Conservation (phyloP, 805 yeast genomes). For the Barnettozyma siamensis region DNA sequence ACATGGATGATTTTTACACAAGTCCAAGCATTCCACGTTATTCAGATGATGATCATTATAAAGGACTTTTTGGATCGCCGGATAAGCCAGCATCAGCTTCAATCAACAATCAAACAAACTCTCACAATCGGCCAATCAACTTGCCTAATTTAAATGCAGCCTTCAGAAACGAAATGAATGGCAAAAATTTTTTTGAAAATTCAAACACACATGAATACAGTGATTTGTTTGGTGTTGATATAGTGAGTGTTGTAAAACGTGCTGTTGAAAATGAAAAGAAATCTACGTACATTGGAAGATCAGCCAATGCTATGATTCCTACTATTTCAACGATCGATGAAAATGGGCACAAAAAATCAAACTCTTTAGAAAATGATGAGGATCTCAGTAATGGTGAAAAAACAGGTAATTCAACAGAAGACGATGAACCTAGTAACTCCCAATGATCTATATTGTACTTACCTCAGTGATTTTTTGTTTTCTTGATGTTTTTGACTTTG, state of each 20-base stretch:
- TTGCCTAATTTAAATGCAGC: slow-evolving; percentile 2
- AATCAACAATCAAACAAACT: slow-evolving; percentile 2
- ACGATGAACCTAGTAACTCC: slow-evolving; percentile 1
- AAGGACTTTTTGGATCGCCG: slow-evolving; percentile 34
- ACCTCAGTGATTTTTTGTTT: no score
- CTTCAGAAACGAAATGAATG: slow-evolving; percentile 2
- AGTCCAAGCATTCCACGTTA: slow-evolving; percentile 36
- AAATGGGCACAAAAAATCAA: no score
- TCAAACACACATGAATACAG: slow-evolving; percentile 14
- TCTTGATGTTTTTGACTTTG: not conserved
- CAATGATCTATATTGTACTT: not conserved
- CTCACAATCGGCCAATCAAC: not conserved
- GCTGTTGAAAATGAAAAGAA: slow-evolving; percentile 31
- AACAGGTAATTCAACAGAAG: slow-evolving; percentile 5
- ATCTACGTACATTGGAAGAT: slow-evolving; percentile 1
- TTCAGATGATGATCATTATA: slow-evolving; percentile 25
- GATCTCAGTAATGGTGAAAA: not conserved
- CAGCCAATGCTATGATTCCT: not conserved
- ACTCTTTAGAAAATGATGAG: not conserved
- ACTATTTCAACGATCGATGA: no score
- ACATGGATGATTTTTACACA: slow-evolving; percentile 60
- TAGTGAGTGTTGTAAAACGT: slow-evolving; percentile 43
- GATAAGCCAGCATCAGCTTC: slow-evolving; percentile 13
- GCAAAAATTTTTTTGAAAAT: slow-evolving; percentile 11
- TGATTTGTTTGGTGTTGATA: slow-evolving; percentile 55